Evolutionary conservation across 306 rosid genomes (phyloP).

Genomic region (Canavalia gladiata): DNA sequence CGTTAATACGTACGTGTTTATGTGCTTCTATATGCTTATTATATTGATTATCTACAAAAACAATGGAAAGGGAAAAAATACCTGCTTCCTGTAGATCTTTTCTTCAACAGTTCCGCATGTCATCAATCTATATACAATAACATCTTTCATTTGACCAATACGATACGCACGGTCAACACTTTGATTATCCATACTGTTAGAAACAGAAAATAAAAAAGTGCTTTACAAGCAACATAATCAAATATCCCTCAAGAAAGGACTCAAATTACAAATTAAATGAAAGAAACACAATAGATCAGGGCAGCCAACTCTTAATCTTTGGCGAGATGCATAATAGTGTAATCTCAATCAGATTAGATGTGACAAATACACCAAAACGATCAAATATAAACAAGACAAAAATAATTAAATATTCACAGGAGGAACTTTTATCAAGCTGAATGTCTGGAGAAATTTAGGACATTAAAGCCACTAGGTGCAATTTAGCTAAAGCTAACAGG

Average conservation of each 20-base stretch:
- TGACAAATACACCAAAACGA: neutral
- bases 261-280: constrained; percentile 8
- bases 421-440: neutral
- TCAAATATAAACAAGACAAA: neutral
- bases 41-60: constrained; percentile 1
- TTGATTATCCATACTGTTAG: constrained; percentile 87
- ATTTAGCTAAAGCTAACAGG: neutral
- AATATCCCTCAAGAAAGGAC: constrained; percentile 9
- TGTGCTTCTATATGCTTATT: neutral
- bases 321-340: neutral
- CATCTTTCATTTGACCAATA: constrained; percentile 94
- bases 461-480: constrained; percentile 6
- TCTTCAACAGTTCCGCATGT: constrained; percentile 98
- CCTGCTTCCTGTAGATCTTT: constrained; percentile 97
- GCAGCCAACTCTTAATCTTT: neutral
- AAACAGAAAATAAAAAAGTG: constrained; percentile 26
- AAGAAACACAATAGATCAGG: neutral
- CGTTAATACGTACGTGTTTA: too few relatives aligned
- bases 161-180: constrained; percentile 99
- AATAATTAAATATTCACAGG: constrained; percentile 21
- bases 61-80: constrained; percentile 27
- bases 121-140: constrained; percentile 89
- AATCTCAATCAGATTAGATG: neutral
- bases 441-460: neutral
- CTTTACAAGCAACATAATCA: constrained; percentile 25